Conservation (phyloP, 2,329 filamentous ascomycete genomes). For the Cryphonectria parasitica region DNA sequence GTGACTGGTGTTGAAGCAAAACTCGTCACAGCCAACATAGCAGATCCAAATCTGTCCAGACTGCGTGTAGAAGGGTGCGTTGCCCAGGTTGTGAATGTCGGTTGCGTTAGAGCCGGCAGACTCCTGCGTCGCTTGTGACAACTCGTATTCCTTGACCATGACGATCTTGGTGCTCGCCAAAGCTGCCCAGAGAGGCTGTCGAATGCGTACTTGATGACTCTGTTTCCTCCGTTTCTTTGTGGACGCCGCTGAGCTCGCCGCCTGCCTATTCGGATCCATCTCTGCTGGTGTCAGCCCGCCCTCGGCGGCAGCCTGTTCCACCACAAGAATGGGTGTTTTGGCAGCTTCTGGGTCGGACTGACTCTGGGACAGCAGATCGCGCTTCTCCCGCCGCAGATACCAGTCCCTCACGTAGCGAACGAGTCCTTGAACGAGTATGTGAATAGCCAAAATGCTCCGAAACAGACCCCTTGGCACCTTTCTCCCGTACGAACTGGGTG, state of each 20-base stretch:
- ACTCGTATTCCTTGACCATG: conserved; percentile 87
- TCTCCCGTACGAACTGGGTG: conserved; percentile 55
- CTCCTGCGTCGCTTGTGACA: conserved; percentile 76
- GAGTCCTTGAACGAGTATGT: conserved; percentile 75
- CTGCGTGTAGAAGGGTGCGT: conserved; percentile 72
- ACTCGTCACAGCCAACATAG: conserved; percentile 76
- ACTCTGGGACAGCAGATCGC: conserved; percentile 52
- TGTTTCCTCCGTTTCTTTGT: conserved; percentile 88
- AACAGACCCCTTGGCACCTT: conserved; percentile 67
- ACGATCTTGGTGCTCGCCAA: conserved; percentile 96
- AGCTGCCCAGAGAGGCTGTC: conserved; percentile 92
- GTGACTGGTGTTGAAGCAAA: conserved; percentile 74
- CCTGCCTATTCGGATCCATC: conserved; percentile 54
- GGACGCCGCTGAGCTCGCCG: conserved; percentile 60
- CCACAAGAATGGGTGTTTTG: conserved; percentile 46
- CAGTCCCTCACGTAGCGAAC: conserved; percentile 72
- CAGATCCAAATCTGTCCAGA: conserved; percentile 79
- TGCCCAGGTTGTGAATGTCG: conserved; percentile 76
- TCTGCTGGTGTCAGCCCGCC: conserved; percentile 58
- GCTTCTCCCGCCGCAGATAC: conserved; percentile 65
- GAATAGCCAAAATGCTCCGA: conserved; percentile 71
- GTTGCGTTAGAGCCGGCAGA: conserved; percentile 74
- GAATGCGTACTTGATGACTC: conserved; percentile 85
- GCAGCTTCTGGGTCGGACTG: conserved; percentile 66
- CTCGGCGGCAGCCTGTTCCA: conserved; percentile 43